Percentiles rank a stretch among this genome's conserved stretches.
Conservation (phyloP, 177 flowering plant species). For the Tripterygium wilfordii region DNA sequence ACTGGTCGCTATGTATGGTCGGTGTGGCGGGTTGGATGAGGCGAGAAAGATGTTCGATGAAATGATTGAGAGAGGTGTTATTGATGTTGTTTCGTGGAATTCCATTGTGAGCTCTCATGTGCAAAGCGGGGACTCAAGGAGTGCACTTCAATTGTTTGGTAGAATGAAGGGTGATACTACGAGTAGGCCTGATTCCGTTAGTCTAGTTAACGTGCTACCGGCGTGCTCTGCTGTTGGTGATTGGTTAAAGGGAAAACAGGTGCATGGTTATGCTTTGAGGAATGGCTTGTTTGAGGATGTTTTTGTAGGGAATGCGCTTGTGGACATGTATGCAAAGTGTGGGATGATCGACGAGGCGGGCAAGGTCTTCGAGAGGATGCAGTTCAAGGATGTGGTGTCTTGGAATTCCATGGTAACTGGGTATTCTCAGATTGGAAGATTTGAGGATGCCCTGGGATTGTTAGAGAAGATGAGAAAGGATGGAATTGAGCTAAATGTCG, state of each 20-base stretch:
- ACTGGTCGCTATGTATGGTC: constrained; percentile 4
- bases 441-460: constrained; percentile 9
- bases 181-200: constrained; percentile 3
- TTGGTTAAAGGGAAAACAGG: constrained; percentile 2
- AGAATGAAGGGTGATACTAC: not conserved
- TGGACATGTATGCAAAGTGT: constrained; percentile 13
- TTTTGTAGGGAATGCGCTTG: constrained; percentile 8
- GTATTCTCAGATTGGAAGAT: constrained; percentile 9
- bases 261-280: constrained; percentile 6
- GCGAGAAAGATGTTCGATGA: constrained; percentile 7
- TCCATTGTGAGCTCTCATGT: constrained; percentile 1
- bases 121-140: not conserved
- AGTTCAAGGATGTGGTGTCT: constrained; percentile 9
- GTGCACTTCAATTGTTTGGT: constrained; percentile 1
- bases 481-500: constrained; percentile 6
- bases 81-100: constrained; percentile 9
- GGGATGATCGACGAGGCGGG: constrained; percentile 4
- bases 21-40: constrained; percentile 1
- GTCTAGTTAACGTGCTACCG: constrained; percentile 8
- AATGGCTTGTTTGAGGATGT: constrained; percentile 7
- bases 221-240: constrained; percentile 1
- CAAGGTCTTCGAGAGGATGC: constrained; percentile 5
- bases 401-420: constrained; percentile 12
- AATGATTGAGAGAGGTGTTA: not conserved
- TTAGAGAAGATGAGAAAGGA: constrained; percentile 9